phyloP scores from a whole-genome alignment of 768 basidiomycete species.

The Symmetrospora coprosmae region DNA sequence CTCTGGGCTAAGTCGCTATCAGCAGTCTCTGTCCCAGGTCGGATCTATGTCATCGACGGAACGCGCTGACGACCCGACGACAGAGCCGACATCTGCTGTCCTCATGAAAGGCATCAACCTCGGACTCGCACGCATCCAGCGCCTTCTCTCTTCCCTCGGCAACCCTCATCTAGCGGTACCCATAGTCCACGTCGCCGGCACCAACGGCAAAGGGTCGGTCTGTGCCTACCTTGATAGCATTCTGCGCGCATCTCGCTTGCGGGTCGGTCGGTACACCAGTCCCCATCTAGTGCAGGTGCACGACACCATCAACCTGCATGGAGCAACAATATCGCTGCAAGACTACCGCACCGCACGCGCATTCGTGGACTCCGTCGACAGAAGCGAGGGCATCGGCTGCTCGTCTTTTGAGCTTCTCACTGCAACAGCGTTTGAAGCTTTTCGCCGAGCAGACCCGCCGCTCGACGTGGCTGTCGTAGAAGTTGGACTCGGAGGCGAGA shows the following conservation, averaged over 20 bases:
- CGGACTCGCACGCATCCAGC: conserved; percentile 32
- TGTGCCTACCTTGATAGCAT: conserved; percentile 68
- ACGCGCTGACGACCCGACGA: not conserved
- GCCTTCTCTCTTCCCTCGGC: conserved; percentile 41
- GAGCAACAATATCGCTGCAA: conserved; percentile 43
- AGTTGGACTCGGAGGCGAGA: conserved; percentile 83
- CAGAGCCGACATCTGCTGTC: not conserved
- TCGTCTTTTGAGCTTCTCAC: conserved; percentile 77
- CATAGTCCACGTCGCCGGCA: conserved; percentile 80
- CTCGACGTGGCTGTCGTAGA: conserved; percentile 75
- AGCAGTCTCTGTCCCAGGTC: too few relatives aligned
- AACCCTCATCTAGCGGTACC: conserved; percentile 55
- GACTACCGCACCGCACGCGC: conserved; percentile 43
- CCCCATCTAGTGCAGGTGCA: conserved; percentile 68
- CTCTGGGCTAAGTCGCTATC: too few relatives aligned
- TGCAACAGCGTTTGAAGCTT: conserved; percentile 59
- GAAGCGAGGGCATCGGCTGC: conserved; percentile 40
- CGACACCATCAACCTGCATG: conserved; percentile 63
- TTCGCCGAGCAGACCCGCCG: conserved; percentile 40
- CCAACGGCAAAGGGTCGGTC: conserved; percentile 94
- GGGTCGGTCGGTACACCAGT: conserved; percentile 73
- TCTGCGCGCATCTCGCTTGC: conserved; percentile 46
- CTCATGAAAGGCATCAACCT: conserved; percentile 28
- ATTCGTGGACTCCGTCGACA: conserved; percentile 44
- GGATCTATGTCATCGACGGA: too few relatives aligned